Evolutionary conservation across 139 green algal genomes (phyloP), one percentile per base, ranked within the genome.

Genomic region (Volvox africanus): DNA sequence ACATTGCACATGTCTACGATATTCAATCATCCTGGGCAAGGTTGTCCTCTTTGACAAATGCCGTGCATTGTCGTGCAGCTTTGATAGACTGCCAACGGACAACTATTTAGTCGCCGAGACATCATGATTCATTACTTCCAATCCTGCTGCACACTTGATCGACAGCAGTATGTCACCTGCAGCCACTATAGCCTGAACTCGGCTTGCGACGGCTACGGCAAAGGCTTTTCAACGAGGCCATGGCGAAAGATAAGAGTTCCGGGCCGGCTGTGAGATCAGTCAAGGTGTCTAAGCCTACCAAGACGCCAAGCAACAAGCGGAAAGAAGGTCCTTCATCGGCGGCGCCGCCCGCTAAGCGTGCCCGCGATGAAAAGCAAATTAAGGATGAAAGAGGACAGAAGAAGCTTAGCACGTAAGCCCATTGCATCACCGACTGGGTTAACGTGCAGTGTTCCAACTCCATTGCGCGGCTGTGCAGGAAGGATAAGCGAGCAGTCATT

Each of bases 401-500:
- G 77, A 50, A 91, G 62, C n/a, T 75, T 0, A 87, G n/a, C n/a
- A 50, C 87, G 87, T 91, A n/a, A 80, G 87, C 78, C n/a, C 21
- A 11, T 65, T 67, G 36, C 78, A 32, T 1, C 18, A 30, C 1
- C 26, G 22, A n/a, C 6, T 18, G 18, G 22, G 24, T 35, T 9
- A 24, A 11, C 3, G 2, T 28, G 2, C 65, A 73, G 24, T 3
- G 65, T 73, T 73, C 65, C 5, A 73, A 12, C 65, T 73, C 65
- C 9, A 24, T 73, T 28, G 5, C 65, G 19, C 61, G 37, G 3
- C 22, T 67, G 1, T 79, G 73, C 93, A 95, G 93, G 84, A 93
- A 91, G 62, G 92, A 95, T 18, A 91, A 94, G 55, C 94, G 94
- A 69, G 85, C 90, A 11, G 35, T 77, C 24, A 82, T 90, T 6